phyloP scores from a whole-genome alignment of 352 stramenopile genomes.

The Phytophthora meadii region DNA sequence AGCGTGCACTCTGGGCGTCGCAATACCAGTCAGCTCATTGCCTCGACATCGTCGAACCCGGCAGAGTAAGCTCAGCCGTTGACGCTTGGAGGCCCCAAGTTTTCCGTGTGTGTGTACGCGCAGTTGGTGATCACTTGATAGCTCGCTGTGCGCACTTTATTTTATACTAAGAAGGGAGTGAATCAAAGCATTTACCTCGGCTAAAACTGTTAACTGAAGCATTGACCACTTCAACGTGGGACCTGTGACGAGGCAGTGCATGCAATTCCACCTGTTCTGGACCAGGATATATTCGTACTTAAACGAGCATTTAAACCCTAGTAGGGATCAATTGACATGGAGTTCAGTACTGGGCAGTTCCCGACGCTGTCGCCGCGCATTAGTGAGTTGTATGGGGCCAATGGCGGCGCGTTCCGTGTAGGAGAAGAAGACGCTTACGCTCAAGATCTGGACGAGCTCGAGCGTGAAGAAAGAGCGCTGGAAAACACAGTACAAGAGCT shows the following conservation, averaged over 20 bases:
- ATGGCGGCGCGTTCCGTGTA: conserved; percentile 44
- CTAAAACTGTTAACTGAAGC: background rate
- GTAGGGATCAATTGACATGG: conserved; percentile 7
- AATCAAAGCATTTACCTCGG: conserved; percentile 20
- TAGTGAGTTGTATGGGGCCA: conserved; percentile 69
- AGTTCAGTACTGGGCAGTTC: conserved; percentile 25
- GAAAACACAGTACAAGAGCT: conserved; percentile 58
- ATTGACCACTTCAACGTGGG: conserved; percentile 16
- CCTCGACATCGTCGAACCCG: conserved; percentile 26
- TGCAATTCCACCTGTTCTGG: background rate
- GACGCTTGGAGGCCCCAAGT: background rate
- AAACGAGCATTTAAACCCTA: background rate
- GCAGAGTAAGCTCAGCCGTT: conserved; percentile 13
- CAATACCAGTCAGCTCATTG: conserved; percentile 60
- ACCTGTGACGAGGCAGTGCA: conserved; percentile 10
- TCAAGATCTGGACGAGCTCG: conserved; percentile 60
- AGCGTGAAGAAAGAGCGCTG: conserved; percentile 63
- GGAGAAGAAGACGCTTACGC: conserved; percentile 54
- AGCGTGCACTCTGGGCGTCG: conserved; percentile 70
- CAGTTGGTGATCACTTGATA: background rate
- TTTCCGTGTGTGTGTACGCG: conserved; percentile 12
- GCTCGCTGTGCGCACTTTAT: conserved; percentile 19
- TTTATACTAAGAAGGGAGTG: conserved; percentile 28
- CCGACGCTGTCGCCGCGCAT: conserved; percentile 53
- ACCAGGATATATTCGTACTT: background rate